Evolutionary conservation across 1,139 yeast species (phyloP), one percentile per base, ranked within the genome.

Genomic region (Diutina rugosa): DNA sequence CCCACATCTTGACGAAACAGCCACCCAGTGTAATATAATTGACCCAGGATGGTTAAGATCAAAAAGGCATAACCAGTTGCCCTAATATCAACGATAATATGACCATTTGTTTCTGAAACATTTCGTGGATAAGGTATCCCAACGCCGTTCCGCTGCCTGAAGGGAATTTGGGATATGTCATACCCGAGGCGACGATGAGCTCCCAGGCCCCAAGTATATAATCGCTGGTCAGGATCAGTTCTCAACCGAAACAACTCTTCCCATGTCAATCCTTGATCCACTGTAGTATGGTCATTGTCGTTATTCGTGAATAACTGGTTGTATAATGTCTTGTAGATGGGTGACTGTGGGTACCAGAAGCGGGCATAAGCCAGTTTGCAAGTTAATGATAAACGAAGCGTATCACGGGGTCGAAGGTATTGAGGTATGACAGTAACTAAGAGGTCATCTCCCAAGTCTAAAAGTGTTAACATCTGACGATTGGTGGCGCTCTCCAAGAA

Each of bases 41-140:
- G 71, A 0, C 90, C 90, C 53, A 16, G 18, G 3, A 72, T 67
- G 0, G 85, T 78, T 54, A 86, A 68, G 0, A 87, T 69, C 54
- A 83, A 81, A 62, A 85, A 82, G n/a, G 85, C 77, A 63, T 75
- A 85, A 1, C 95, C 95, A 46, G 86, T 86, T 6, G 86, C 84
- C 18, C 80, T 73, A 1, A 86, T 70, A 63, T 84, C 88, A 4
- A 79, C 72, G 8, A 84, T 68, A 1, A 78, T 65, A 29, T 69
- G 66, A 18, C 72, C 69, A 46, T 75, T 64, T 10, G 71, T 64
- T 56, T 69, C 66, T 2, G 63, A 55, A 16, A 77, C 64, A 55
- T 68, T 65, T 0, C 77, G 71, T 0, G 86, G 84, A 3, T 68
- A 67, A 58, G 70, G 72, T 1, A 81, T 75, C 4, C 76, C 74